phyloP scores from a whole-genome alignment of 306 rosid species.

The apple (Malus domestica) region DNA sequence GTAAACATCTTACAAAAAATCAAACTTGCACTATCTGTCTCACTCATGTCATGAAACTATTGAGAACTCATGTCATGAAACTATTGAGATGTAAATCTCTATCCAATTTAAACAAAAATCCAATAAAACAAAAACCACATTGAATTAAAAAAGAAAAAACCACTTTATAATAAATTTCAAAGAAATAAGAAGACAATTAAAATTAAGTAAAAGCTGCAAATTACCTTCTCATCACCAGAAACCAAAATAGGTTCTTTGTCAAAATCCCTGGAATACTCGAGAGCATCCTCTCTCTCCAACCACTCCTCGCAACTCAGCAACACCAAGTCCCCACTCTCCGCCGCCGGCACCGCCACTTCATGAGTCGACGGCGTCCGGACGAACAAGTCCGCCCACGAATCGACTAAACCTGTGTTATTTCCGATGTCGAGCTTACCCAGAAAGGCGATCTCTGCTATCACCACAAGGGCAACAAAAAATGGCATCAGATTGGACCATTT shows the following conservation, averaged over 20 bases:
- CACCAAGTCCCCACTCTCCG: slow-evolving; percentile 30
- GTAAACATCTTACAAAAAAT: not conserved
- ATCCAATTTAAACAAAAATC: not conserved
- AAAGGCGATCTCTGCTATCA: slow-evolving; percentile 77
- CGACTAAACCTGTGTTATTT: slow-evolving; percentile 68
- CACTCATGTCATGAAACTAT: not conserved
- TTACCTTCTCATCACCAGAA: slow-evolving; percentile 69
- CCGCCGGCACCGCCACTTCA: slow-evolving; percentile 1
- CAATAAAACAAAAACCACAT: not conserved
- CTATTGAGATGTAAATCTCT: not conserved
- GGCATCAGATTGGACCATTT: slow-evolving; percentile 66
- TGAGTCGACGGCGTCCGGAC: slow-evolving; percentile 25
- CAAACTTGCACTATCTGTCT: not conserved
- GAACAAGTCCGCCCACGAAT: slow-evolving; percentile 64
- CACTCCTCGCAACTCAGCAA: slow-evolving; percentile 60
- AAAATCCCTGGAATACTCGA: slow-evolving; percentile 68
- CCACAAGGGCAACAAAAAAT: slow-evolving; percentile 56
- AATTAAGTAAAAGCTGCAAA: not conserved
- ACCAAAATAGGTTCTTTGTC: slow-evolving; percentile 56
- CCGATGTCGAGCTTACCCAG: slow-evolving; percentile 70
- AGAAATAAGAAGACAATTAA: slow-evolving; percentile 1
- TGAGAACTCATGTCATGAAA: not conserved
- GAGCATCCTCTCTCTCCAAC: slow-evolving; percentile 79
- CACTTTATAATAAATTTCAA: not conserved
- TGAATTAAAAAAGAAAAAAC: not conserved